These are phyloP conservation scores for Solanum boliviense DNA, from an alignment of 257 asterid genomes.

Conservation along the genomic window DNA sequence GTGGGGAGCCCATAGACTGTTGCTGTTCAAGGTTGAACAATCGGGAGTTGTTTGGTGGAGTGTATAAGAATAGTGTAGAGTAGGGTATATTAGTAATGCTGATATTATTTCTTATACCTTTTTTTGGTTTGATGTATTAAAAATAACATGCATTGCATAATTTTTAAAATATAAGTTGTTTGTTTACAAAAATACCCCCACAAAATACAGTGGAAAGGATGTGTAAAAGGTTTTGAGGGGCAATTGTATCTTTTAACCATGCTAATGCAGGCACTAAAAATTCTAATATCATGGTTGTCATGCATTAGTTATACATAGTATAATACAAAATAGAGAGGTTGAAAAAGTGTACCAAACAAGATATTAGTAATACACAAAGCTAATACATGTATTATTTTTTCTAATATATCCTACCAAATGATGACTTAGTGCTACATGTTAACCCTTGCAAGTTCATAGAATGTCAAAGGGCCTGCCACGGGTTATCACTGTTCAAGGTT, in stretches of 20 bases:
- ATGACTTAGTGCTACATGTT: not conserved
- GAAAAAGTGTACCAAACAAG: not conserved
- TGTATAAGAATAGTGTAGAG: not conserved
- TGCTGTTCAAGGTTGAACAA: not conserved
- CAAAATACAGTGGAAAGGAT: not conserved
- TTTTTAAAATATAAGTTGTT: not conserved
- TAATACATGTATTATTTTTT: not conserved
- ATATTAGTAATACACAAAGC: too few relatives aligned
- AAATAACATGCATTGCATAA: not conserved
- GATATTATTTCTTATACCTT: not conserved
- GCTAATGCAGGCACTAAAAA: not conserved
- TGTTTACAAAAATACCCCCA: not conserved
- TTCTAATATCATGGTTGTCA: not conserved
- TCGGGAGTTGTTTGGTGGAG: not conserved
- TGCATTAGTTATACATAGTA: not conserved
- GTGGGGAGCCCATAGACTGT: not conserved
- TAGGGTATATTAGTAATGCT: not conserved
- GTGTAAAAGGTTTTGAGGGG: not conserved
- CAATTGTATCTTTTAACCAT: not conserved
- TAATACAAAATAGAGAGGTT: not conserved
- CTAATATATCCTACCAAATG: not conserved
- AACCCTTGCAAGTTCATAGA: not conserved
- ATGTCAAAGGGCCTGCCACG: not conserved
- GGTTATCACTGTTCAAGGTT: not conserved
- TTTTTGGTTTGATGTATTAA: too few relatives aligned